Base-by-base conservation (phyloP, 2,329 filamentous ascomycete species). In the Sordariomycetes sp. region DNA sequence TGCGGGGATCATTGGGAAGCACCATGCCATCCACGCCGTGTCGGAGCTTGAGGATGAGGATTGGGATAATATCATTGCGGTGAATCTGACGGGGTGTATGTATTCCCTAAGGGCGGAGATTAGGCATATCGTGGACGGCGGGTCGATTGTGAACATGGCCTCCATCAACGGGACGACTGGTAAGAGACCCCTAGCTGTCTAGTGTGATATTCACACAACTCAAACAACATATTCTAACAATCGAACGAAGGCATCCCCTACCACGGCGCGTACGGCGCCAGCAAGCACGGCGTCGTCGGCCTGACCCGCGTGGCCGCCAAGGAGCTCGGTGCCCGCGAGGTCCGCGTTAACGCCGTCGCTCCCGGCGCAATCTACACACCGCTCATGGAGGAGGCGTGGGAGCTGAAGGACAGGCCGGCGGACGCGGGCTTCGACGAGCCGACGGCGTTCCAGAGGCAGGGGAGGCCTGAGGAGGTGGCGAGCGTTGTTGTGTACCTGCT, bases 121-220 rank as follows among this genome's bases (percentile, higher is more conserved):
- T 50, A 65, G 65, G 42, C 70, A 72, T 48, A 68, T 70, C 24
- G 65, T 72, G 6, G 42, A 45, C 68, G 73, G 76, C 1, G 79
- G 79, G 8, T 80, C 79, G 59, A 82, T 85, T 63, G 81, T 85
- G 57, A 84, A 81, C 63, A 71, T 78, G 32, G 71, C 76, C 28
- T 80, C 76, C 52, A 76, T 45, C 22, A 35, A 45, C 24, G 55
- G 55, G 6, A 24, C 77, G 36, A 74, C 78, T 42, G 45, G 45
- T 50, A 50, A 24, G 45, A 39, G 5, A 4, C 5, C 17, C 36
- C 15, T 39, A 6, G 36, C 12, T 39, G 15, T n/a, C n/a, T n/a
- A n/a, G n/a, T n/a, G n/a, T n/a, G 5, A 20, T 42, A 15, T 12
- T 15, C 13, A 3, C 36, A 42, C 42, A 8, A 8, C 8, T 4